Conservation (phyloP, 176 grass and related monocot species). For the Alopecurus myosuroides region DNA sequence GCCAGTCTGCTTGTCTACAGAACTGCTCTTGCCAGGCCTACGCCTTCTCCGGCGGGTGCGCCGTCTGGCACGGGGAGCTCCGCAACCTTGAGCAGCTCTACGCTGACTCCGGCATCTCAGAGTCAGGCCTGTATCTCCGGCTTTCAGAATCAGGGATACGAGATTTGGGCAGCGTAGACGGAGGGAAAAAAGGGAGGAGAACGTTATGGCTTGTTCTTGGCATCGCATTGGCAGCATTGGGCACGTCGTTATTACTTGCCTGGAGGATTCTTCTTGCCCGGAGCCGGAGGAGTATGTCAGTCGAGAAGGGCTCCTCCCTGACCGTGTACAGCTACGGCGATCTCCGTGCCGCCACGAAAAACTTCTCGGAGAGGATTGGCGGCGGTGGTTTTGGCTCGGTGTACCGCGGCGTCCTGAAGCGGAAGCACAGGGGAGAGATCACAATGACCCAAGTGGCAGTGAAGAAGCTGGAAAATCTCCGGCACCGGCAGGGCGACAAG, state of each 20-base stretch:
- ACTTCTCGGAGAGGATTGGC: constrained; percentile 19
- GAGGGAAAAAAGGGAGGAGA: neutral
- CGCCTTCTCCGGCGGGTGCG: constrained; percentile 19
- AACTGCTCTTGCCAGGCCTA: constrained; percentile 36
- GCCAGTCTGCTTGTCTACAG: neutral
- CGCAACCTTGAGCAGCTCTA: constrained; percentile 10
- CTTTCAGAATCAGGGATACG: neutral
- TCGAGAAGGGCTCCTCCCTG: constrained; percentile 1
- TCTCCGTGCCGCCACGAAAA: constrained; percentile 27
- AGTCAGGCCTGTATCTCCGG: constrained; percentile 6
- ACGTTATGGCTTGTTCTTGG: neutral
- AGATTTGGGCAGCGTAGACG: neutral
- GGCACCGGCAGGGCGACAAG: constrained; percentile 25
- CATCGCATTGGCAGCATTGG: constrained; percentile 5
- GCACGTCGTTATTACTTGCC: neutral
- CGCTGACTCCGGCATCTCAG: neutral
- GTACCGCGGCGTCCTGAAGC: constrained; percentile 14
- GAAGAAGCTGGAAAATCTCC: constrained; percentile 14
- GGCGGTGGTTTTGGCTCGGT: constrained; percentile 24
- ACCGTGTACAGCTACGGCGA: constrained; percentile 20
- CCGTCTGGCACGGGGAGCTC: constrained; percentile 16
- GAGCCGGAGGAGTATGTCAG: neutral
- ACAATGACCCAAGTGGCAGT: constrained; percentile 6
- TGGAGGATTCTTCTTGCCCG: neutral
- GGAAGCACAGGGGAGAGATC: neutral